Conservation (phyloP, 192 early-diverging fungal species). For the Phlyctochytrium arcticum region DNA sequence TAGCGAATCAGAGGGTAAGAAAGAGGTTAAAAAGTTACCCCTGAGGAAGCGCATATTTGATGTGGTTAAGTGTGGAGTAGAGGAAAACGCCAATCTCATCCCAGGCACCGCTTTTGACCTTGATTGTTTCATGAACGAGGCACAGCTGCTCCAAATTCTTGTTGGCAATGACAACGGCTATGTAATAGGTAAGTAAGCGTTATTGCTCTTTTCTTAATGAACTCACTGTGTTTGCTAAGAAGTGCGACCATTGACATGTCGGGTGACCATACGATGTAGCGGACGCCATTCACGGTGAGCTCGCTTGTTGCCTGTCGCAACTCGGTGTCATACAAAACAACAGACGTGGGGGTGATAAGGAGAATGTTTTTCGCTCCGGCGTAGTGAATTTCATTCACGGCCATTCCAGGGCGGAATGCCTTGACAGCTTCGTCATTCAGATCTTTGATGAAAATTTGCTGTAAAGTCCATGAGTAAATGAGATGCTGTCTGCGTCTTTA, state of each 20-base stretch:
- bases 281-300: slow-evolving; percentile 77
- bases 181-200: background rate
- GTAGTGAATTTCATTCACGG: slow-evolving; percentile 83
- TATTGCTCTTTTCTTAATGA: background rate
- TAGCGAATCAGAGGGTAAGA: background rate
- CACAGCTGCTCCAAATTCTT: slow-evolving; percentile 84
- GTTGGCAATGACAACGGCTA: slow-evolving; percentile 82
- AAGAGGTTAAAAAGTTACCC: slow-evolving; percentile 56
- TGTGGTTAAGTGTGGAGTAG: slow-evolving; percentile 96
- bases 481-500: background rate
- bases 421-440: slow-evolving; percentile 84
- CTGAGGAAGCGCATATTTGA: slow-evolving; percentile 93
- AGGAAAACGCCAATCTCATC: slow-evolving; percentile 87
- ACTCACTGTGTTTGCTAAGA: slow-evolving; percentile 89
- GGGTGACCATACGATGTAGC: slow-evolving; percentile 90
- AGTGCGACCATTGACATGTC: slow-evolving; percentile 87
- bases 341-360: slow-evolving; percentile 77
- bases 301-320: slow-evolving; percentile 71
- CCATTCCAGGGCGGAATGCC: slow-evolving; percentile 74
- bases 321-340: slow-evolving; percentile 90
- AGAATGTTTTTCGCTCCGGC: slow-evolving; percentile 83
- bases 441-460: slow-evolving; percentile 83
- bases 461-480: background rate
- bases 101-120: slow-evolving; percentile 97
- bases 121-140: slow-evolving; percentile 94